Evolutionary conservation across 345 rosid species (phyloP).

Genomic region (Barbarea vulgaris): DNA sequence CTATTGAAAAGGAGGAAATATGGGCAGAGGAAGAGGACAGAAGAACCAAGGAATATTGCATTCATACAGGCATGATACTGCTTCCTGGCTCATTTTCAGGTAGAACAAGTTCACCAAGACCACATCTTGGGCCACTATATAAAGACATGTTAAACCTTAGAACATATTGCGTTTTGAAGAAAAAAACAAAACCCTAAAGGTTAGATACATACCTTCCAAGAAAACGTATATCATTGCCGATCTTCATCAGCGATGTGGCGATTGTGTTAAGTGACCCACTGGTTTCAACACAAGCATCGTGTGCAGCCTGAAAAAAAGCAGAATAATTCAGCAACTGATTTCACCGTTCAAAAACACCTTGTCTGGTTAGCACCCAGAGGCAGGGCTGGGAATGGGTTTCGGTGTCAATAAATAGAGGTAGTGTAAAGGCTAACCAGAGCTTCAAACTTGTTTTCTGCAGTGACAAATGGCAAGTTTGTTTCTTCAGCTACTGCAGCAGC

Average conservation of each 20-base stretch:
- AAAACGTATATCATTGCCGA: slow-evolving; percentile 88
- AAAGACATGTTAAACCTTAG: slow-evolving; percentile 37
- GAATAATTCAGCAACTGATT: slow-evolving; percentile 27
- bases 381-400: background rate
- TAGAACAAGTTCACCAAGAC: slow-evolving; percentile 96
- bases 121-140: slow-evolving; percentile 92
- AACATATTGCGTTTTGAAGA: slow-evolving; percentile 6
- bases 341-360: background rate
- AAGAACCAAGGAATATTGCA: slow-evolving; percentile 23
- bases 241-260: slow-evolving; percentile 85
- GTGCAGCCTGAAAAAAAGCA: slow-evolving; percentile 74
- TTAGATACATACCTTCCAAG: slow-evolving; percentile 68
- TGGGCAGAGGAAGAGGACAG: slow-evolving; percentile 5
- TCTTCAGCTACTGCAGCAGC: slow-evolving; percentile 95
- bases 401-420: background rate
- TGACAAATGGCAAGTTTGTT: slow-evolving; percentile 81
- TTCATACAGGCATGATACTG: slow-evolving; percentile 95
- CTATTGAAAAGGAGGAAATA: background rate
- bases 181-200: background rate
- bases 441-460: slow-evolving; percentile 98
- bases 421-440: slow-evolving; percentile 73
- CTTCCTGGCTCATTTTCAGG: slow-evolving; percentile 99
- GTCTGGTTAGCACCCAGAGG: slow-evolving; percentile 4
- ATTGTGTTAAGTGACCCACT: slow-evolving; percentile 90
- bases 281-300: slow-evolving; percentile 95